A percentile compares a stretch with the other conserved stretches of the same genome.
phyloP scores from a whole-genome alignment of 1,139 yeast species.

The Candida buenavistaensis region DNA sequence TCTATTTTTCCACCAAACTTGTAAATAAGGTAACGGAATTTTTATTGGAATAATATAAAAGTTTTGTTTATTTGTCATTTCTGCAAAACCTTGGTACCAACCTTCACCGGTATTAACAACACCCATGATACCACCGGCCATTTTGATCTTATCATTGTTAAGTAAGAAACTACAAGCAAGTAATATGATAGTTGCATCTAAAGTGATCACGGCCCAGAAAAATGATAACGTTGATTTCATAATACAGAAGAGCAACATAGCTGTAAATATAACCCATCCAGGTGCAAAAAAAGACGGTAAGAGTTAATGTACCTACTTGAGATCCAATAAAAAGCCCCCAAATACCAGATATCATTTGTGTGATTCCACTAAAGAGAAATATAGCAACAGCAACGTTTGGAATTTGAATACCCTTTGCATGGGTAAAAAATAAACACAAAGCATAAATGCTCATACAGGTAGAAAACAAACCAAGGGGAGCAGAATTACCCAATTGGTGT shows the following conservation, averaged over 20 bases:
- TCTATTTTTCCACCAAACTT: constrained; percentile 1
- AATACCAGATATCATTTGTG: constrained; percentile 63
- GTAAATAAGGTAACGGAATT: constrained; percentile 16
- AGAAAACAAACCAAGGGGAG: constrained; percentile 59
- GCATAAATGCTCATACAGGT: constrained; percentile 34
- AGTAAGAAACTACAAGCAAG: constrained; percentile 57
- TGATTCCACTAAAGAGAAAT: constrained; percentile 57
- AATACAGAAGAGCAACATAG: constrained; percentile 55
- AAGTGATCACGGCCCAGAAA: constrained; percentile 49
- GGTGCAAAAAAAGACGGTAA: constrained; percentile 60
- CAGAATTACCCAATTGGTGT: constrained; percentile 53
- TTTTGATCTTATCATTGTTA: constrained; percentile 39
- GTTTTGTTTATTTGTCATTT: constrained; percentile 27
- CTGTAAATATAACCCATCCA: constrained; percentile 66
- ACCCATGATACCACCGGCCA: constrained; percentile 74
- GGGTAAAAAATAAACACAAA: constrained; percentile 41
- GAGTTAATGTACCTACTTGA: constrained; percentile 47
- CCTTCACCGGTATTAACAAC: constrained; percentile 59
- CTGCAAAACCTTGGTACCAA: constrained; percentile 50
- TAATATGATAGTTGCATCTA: constrained; percentile 55
- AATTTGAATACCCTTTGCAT: constrained; percentile 34
- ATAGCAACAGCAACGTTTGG: constrained; percentile 44
- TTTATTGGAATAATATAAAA: constrained; percentile 25
- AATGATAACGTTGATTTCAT: constrained; percentile 65
- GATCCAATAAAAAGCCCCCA: constrained; percentile 67